A percentile compares a stretch with the other conserved stretches of the same genome.
Evolutionary conservation across 1,284 basidiomycete genomes (phyloP).

Genomic region (Rhodofomes roseus): DNA sequence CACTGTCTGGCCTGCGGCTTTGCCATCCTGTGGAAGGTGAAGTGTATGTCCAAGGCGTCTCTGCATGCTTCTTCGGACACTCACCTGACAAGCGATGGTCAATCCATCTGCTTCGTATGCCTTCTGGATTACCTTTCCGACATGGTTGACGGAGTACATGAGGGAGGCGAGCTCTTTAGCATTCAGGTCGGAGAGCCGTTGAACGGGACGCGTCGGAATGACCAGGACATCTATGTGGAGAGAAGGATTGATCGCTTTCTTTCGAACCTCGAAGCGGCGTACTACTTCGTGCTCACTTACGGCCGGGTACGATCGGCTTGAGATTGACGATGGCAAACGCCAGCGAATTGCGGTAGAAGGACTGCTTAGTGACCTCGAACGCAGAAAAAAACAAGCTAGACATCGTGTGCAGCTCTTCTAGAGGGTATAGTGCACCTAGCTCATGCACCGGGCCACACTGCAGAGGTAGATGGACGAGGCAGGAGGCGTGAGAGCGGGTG

Average conservation of each 20-base stretch:
- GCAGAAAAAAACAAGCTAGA: constrained; percentile 68
- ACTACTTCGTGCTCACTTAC: constrained; percentile 43
- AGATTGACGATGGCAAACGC: constrained; percentile 89
- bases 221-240: constrained; percentile 77
- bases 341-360: constrained; percentile 69
- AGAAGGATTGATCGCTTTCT: background rate
- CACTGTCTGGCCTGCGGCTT: constrained; percentile 81
- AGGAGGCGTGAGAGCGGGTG: no score
- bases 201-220: constrained; percentile 72
- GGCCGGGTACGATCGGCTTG: constrained; percentile 89
- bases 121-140: constrained; percentile 64
- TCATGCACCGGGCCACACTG: background rate
- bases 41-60: background rate
- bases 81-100: constrained; percentile 81
- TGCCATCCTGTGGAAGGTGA: constrained; percentile 68
- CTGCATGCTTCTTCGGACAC: background rate
- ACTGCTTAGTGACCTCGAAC: constrained; percentile 81
- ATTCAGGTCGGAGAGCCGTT: constrained; percentile 71
- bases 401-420: constrained; percentile 24
- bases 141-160: constrained; percentile 72
- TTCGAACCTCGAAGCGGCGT: background rate
- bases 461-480: no score
- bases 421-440: no score
- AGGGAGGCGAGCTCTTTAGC: constrained; percentile 73
- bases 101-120: constrained; percentile 74